Evolutionary conservation across 306 rosid genomes (phyloP).

Genomic region (Cyclanthera cordifolia): DNA sequence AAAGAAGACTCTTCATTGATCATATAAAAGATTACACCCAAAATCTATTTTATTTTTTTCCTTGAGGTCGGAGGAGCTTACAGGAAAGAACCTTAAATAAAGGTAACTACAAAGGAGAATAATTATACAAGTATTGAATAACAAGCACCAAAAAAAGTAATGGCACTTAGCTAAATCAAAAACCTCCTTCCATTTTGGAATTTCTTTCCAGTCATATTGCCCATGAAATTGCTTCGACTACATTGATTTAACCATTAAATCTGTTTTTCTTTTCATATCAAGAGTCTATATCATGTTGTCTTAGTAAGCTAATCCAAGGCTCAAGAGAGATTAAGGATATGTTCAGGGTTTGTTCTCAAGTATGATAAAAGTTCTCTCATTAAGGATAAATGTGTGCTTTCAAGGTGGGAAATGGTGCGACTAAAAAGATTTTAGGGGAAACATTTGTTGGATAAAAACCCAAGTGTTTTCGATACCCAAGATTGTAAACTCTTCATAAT

Average conservation of each 20-base stretch:
- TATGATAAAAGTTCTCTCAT: not conserved
- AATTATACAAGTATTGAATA: not conserved
- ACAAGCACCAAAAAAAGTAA: not conserved
- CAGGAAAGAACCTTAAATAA: not conserved
- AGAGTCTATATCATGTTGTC: not conserved
- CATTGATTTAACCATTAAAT: not conserved
- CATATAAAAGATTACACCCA: not conserved
- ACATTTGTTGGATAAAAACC: not conserved
- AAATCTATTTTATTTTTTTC: not conserved
- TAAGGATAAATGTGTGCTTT: not conserved
- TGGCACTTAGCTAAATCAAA: not conserved
- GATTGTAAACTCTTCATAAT: not conserved
- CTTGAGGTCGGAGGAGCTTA: not conserved
- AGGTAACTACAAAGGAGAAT: not conserved
- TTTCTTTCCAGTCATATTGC: not conserved
- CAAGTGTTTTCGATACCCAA: not conserved
- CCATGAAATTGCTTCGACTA: not conserved
- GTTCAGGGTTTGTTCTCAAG: not conserved
- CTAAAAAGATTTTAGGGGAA: not conserved
- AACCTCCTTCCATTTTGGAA: not conserved
- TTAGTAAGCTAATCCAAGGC: not conserved
- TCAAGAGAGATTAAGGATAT: not conserved
- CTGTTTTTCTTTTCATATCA: not conserved
- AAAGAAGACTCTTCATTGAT: not conserved
- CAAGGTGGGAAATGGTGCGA: not conserved